Evolutionary conservation across 192 early-diverging fungal genomes (phyloP), one percentile per base, ranked within the genome.

Genomic region (Umbelopsis sp.): DNA sequence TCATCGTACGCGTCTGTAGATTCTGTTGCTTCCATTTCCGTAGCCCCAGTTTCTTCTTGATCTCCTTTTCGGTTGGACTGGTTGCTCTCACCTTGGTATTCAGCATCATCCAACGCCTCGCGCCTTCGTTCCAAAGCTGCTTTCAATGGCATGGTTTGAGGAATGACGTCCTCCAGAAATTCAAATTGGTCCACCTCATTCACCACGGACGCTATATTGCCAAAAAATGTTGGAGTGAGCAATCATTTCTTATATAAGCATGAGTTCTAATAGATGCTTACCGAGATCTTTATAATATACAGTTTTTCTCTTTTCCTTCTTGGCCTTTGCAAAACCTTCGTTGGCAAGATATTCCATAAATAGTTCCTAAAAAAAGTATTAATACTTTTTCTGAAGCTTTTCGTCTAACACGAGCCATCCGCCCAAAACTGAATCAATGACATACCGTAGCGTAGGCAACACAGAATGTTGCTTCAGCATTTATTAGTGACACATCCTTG

Each of bases 201-300:
- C 52, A 82, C 78, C 18, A 64, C 46, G 18, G 49, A 52, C 3
- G 81, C 81, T 82, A 51, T 21, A 48, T 10, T 3, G 30, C 0
- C 8, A 48, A 6, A 65, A 7, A 71, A 44, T 22, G 27, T 64
- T 27, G 1, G 33, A 50, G 10, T 13, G 15, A 47, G 20, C n/a
- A 1, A 47, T 2, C 27, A 30, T 44, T 44, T 22, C 46, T 30
- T n/a, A 41, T n/a, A 25, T 20, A 61, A 18, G 4, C n/a, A 46
- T 46, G 9, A 53, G 46, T 37, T 21, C 12, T 13, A 20, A 18
- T 1, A 53, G 23, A 30, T 25, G 3, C 11, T 47, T 89, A 80
- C 88, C 90, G 53, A 91, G 84, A 71, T 92, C 90, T 78, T 86
- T 87, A 73, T 91, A 92, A 49, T 82, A 84, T 9, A 92, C 82